Evolutionary conservation across 257 asterid genomes (phyloP).

Genomic region (Solanum etuberosum): DNA sequence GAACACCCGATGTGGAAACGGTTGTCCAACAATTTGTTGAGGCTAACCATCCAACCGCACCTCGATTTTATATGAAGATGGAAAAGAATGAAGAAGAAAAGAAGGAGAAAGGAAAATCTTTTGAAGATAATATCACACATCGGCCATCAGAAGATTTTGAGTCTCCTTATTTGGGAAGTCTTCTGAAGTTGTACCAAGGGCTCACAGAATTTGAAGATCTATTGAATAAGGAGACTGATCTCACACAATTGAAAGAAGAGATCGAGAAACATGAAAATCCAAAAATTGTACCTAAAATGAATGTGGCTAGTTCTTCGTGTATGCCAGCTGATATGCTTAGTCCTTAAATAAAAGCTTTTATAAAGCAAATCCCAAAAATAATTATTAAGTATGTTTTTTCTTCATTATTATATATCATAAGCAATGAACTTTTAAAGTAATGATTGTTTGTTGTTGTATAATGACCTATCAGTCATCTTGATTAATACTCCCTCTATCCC

Average conservation of each 20-base stretch:
- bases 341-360: background rate
- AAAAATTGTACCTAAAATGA: background rate
- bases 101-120: background rate
- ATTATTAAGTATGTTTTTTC: background rate
- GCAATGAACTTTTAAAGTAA: background rate
- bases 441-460: background rate
- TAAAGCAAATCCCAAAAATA: too few species aligned
- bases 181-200: background rate
- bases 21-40: background rate
- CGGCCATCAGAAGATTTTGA: background rate
- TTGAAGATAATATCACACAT: background rate
- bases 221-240: background rate
- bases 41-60: background rate
- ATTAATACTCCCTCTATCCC: too few species aligned
- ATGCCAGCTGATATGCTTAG: background rate
- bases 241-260: background rate
- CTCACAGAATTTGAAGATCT: background rate
- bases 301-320: background rate
- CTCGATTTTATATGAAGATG: background rate
- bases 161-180: background rate
- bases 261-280: background rate
- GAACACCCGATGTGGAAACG: background rate
- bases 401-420: background rate
- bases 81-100: background rate
- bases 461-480: too few species aligned